Percentiles rank a stretch among this genome's conserved stretches.
Conservation (phyloP, 1,139 yeast genomes). For the Magnusiomyces ingens region DNA sequence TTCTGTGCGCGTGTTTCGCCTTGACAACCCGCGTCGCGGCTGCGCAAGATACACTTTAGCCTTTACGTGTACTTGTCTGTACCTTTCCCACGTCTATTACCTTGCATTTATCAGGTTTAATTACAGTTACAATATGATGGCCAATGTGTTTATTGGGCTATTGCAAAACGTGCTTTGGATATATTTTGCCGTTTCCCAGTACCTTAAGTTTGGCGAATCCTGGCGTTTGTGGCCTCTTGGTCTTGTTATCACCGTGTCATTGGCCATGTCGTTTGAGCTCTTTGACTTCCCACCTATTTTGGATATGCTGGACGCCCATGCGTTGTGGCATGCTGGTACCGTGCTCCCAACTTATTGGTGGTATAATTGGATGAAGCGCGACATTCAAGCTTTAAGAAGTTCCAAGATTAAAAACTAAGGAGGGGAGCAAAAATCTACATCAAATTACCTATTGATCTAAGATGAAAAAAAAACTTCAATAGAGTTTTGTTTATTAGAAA, state of each 20-base stretch:
- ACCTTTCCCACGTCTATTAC: slow-evolving; percentile 57
- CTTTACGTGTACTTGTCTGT: slow-evolving; percentile 42
- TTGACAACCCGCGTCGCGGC: slow-evolving; percentile 24
- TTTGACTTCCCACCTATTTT: slow-evolving; percentile 75
- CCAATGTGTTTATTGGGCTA: slow-evolving; percentile 72
- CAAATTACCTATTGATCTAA: too few relatives aligned
- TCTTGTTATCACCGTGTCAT: slow-evolving; percentile 46
- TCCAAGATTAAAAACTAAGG: too few relatives aligned
- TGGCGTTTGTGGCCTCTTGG: slow-evolving; percentile 48
- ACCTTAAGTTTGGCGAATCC: slow-evolving; percentile 16
- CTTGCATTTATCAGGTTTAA: slow-evolving; percentile 68
- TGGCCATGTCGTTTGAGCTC: slow-evolving; percentile 81
- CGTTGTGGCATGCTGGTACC: slow-evolving; percentile 71
- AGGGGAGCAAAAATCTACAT: too few relatives aligned
- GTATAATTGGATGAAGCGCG: slow-evolving; percentile 35
- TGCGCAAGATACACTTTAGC: slow-evolving; percentile 22
- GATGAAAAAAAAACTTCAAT: background rate
- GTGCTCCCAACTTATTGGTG: slow-evolving; percentile 35
- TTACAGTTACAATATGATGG: slow-evolving; percentile 90
- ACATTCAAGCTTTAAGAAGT: slow-evolving; percentile 13
- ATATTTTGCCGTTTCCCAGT: slow-evolving; percentile 28
- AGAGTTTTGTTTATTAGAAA: background rate
- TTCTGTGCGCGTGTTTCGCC: slow-evolving; percentile 48
- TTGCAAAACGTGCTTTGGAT: slow-evolving; percentile 58
- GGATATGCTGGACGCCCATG: slow-evolving; percentile 80